Evolutionary conservation across 2,329 filamentous ascomycete genomes (phyloP), one percentile per base, ranked within the genome.

Genomic region (Fusarium solani-melongenae): DNA sequence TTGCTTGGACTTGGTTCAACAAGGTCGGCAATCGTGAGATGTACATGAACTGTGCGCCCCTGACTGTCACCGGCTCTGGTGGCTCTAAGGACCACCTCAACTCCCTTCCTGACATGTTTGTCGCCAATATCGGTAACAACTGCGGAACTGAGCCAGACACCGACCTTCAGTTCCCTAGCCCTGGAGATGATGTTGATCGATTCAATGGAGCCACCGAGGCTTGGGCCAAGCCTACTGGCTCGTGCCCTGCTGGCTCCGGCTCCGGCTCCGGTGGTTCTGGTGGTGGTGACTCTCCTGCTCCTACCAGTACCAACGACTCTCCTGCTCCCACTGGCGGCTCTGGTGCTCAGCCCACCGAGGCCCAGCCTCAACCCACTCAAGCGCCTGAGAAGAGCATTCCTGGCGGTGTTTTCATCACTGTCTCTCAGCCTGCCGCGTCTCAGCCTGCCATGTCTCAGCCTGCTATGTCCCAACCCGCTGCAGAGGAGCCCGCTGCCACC

Each of bases 1-100:
- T 98, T 6, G 94, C 94, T 0, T 98, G 95, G 95, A 94, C 94
- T 1, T 98, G 96, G 96, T 91, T 97, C 83, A 98, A 98, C 86
- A 93, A 92, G 68, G 79, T 97, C 11, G 96, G 96, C 4, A 98
- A 98, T 85, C 92, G 95, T 1, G 96, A 98, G 81, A 94, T 98
- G 88, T 98, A 98, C 88, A 97, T 98, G 95, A 97, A 98, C 88
- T 99, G 96, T 77, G 94, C 93, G 0, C 90, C 94, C 0, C 82
- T 97, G 56, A 88, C 86, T 0, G 87, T 98, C 27, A 89, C 89
- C 0, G 89, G 89, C 10, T 73, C 71, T 0, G 83, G 83, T 0
- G 88, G 88, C 61, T 81, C 82, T 49, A 77, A 90, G 64, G 82
- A 85, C 2, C 89, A 89, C 73, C 88, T 92, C 70, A 80, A 89